Evolutionary conservation across 805 yeast species (phyloP), one percentile per base, ranked within the genome.

Genomic region (Yarrowia deformans): DNA sequence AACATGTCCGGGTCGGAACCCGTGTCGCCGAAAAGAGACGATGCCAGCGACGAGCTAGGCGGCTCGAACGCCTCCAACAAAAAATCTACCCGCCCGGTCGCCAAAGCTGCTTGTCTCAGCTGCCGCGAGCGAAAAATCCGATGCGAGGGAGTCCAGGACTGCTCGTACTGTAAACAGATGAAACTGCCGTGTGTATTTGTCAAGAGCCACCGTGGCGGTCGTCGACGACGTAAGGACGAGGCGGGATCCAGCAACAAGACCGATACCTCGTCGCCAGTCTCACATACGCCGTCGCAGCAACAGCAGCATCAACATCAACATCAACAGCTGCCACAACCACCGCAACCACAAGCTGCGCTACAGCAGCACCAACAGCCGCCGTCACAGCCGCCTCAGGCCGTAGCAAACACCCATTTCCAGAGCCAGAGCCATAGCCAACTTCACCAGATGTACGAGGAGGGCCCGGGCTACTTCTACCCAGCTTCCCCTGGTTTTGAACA

Each of bases 171-270:
- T 29, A 40, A 52, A 42, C 69, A 69, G 64, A 39, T 69, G 55
- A 50, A 69, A 35, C 32, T 66, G 39, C 55, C 46, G n/a, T 74
- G 94, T 89, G 74, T 87, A 87, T 72, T 80, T 90, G 68, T 90
- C 93, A 1, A 83, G 84, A 18, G 87, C 89, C 69, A 90, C 95
- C 1, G 86, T 88, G 70, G 92, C 90, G 75, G 93, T 94, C 1
- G 81, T 79, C 8, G 92, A 90, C 75, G 88, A 90, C 69, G 83
- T 87, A 45, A 81, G 81, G 71, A 90, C 52, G 63, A 56, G 5
- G 29, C 16, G 7, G 52, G 52, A 18, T 9, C 40, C 35, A 39
- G 32, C 5, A 8, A 29, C 13, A 37, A 35, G 6, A 37, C 12
- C 13, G 49, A 54, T 13, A 54, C 45, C 18, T 18, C 61, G n/a